phyloP scores from a whole-genome alignment of 2,329 filamentous ascomycete genomes.

The Penicillium sp. region DNA sequence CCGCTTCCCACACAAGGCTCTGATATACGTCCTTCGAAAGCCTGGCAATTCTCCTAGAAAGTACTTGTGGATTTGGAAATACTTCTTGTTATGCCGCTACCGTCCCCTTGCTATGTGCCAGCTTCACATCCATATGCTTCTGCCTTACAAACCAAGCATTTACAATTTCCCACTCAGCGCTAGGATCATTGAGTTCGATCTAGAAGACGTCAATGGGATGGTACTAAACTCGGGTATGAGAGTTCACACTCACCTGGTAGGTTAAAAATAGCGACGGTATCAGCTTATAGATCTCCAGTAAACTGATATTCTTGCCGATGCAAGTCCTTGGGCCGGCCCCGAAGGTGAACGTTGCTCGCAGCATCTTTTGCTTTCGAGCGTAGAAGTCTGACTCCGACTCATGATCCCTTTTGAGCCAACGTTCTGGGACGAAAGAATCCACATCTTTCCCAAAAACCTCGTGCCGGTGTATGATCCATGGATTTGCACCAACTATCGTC shows the following conservation, averaged over 20 bases:
- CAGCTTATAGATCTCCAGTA: constrained; percentile 61
- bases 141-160: constrained; percentile 55
- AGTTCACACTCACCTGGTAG: constrained; percentile 16
- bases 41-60: not conserved
- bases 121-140: constrained; percentile 32
- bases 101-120: constrained; percentile 2
- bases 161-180: constrained; percentile 21
- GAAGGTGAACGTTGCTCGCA: constrained; percentile 38
- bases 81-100: not conserved
- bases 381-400: constrained; percentile 19
- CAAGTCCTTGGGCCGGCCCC: constrained; percentile 57
- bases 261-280: constrained; percentile 50
- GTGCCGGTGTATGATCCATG: constrained; percentile 32
- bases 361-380: constrained; percentile 20
- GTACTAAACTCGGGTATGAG: not conserved
- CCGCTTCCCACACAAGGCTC: too few relatives aligned
- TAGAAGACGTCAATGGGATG: not conserved
- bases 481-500: constrained; percentile 35
- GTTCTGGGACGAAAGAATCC: constrained; percentile 23
- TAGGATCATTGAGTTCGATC: constrained; percentile 19
- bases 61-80: not conserved
- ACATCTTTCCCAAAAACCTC: constrained; percentile 24
- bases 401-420: constrained; percentile 21
- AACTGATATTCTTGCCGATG: constrained; percentile 55
- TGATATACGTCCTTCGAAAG: not conserved